Evolutionary conservation across 495 filamentous ascomycete genomes (phyloP).

Genomic region (Neurospora intermedia): DNA sequence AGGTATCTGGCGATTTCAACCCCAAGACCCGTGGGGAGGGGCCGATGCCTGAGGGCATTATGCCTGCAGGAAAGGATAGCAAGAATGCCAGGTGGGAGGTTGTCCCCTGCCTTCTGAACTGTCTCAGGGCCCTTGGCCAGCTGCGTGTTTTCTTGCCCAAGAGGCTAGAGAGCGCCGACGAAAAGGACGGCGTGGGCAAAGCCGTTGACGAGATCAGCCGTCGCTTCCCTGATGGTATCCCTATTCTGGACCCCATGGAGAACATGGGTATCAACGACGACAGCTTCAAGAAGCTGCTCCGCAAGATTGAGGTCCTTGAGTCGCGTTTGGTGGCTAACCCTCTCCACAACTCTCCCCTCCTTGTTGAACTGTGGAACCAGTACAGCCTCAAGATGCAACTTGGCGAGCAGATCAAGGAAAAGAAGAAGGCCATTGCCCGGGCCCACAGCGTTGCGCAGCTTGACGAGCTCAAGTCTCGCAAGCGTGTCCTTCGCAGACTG

Average conservation of each 20-base stretch:
- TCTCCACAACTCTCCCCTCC: constrained; percentile 74
- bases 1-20: constrained; percentile 46
- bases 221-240: constrained; percentile 87
- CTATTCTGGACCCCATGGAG: constrained; percentile 82
- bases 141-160: constrained; percentile 70
- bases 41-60: constrained; percentile 25
- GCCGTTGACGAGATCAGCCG: constrained; percentile 61
- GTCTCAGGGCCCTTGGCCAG: constrained; percentile 66
- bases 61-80: constrained; percentile 8
- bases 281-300: constrained; percentile 80
- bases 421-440: constrained; percentile 75
- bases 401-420: constrained; percentile 64
- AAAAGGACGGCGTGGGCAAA: constrained; percentile 51
- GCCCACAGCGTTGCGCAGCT: constrained; percentile 81
- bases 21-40: constrained; percentile 18
- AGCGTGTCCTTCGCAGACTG: constrained; percentile 91
- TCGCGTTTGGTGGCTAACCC: constrained; percentile 82
- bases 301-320: constrained; percentile 95
- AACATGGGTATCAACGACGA: constrained; percentile 90
- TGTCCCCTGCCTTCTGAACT: constrained; percentile 76
- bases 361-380: constrained; percentile 71
- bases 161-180: constrained; percentile 50
- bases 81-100: constrained; percentile 56
- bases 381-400: constrained; percentile 74
- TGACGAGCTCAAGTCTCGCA: constrained; percentile 90